Base-by-base conservation (phyloP, 148 eudicot species). In the Chenopodium suecicum region DNA sequence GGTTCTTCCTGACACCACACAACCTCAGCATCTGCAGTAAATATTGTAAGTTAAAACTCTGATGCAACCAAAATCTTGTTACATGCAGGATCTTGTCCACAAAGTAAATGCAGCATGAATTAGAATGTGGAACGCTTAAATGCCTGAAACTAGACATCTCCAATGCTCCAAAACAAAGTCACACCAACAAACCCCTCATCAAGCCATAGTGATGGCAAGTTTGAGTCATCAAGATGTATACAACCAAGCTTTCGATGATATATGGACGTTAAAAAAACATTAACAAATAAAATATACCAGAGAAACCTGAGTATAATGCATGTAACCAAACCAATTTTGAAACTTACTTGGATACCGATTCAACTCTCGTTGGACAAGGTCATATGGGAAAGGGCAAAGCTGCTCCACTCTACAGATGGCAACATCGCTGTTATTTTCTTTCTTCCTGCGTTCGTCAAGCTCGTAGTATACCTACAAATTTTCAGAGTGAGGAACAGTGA, bases 1-100 rank as follows among this genome's bases (percentile, higher is more conserved):
- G 97, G 97, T 84, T 94, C 98, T 82, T 92, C 98, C 83, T 94
- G 98, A 86, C 98, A 94, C 98, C 97, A 94, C 16, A 94, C 97
- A 52, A 94, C 74, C 89, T 94, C 97, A 0, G 98, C 98, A 90
- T 94, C 97, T 92, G 90, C 73, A 81, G 73, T 25, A 54, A 69
- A 76, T 17, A 16, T 67, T 68, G 34, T 22, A 75, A 52, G 37
- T 14, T 17, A 16, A 67, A 27, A 54, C 17, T 22, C 37, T 9
- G 29, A 67, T 34, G 20, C 67, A 64, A 9, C 62, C 41, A 71
- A 20, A 65, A 56, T 3, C 62, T 56, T 56, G 4, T 4, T 37
- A 70, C 23, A 62, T 62, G 66, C 25, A 62, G 6, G 20, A 50
- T 56, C 22, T 56, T 56, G 1, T 17, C 63, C 63, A 14, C 63